Percentiles rank a stretch among this genome's conserved stretches.
Conservation (phyloP, 352 stramenopile species). For the Aphanomyces astaci region DNA sequence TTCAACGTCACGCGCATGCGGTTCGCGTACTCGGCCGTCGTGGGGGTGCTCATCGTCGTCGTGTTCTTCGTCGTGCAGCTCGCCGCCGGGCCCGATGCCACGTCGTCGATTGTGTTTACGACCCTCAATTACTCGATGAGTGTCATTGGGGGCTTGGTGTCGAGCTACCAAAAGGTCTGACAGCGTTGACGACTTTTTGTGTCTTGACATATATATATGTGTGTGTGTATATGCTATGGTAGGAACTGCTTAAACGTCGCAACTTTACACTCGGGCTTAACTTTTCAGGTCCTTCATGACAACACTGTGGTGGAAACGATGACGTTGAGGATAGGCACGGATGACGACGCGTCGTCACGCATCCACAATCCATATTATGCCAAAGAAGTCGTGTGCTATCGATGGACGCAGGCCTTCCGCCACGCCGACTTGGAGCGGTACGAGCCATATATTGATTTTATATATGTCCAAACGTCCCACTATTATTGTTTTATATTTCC, state of each 20-base stretch:
- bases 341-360: conserved; percentile 52
- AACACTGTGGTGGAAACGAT: too few species aligned
- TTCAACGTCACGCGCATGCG: conserved; percentile 75
- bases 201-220: neutral
- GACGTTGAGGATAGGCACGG: too few species aligned
- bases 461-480: too few species aligned
- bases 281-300: conserved; percentile 30
- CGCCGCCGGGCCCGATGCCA: neutral
- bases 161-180: conserved; percentile 41
- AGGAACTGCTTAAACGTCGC: conserved; percentile 59
- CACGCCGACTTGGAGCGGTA: conserved; percentile 62
- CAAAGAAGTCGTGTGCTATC: conserved; percentile 55
- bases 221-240: conserved; percentile 24
- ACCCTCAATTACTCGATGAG: conserved; percentile 78
- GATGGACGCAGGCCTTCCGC: conserved; percentile 56
- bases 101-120: conserved; percentile 38
- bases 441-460: too few species aligned
- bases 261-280: conserved; percentile 72
- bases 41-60: conserved; percentile 66
- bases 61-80: conserved; percentile 27
- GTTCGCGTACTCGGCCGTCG: conserved; percentile 57
- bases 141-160: conserved; percentile 70
- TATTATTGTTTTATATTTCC: too few species aligned
- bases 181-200: neutral
- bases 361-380: conserved; percentile 66